Conservation (phyloP, 495 filamentous ascomycete species). For the Cercophora scortea region DNA sequence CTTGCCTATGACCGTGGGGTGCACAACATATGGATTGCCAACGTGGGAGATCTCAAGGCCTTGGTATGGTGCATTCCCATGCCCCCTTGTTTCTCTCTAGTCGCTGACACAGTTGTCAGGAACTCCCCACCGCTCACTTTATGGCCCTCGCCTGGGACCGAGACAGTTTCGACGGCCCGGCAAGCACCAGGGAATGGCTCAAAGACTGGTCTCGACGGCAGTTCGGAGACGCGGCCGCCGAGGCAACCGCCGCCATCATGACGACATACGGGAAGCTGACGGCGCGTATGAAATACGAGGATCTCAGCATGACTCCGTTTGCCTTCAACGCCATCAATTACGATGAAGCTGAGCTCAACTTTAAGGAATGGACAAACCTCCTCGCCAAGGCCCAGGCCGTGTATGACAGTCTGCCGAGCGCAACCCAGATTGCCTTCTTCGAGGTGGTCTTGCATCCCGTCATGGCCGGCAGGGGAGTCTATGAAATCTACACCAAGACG, state of each 20-base stretch:
- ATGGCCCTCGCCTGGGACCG: constrained; percentile 55
- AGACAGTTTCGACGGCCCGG: constrained; percentile 28
- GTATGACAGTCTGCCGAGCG: constrained; percentile 32
- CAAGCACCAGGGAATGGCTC: constrained; percentile 42
- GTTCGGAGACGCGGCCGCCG: constrained; percentile 24
- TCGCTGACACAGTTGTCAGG: constrained; percentile 3
- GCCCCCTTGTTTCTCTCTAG: not conserved
- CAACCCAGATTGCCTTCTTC: constrained; percentile 45
- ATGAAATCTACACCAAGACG: constrained; percentile 26
- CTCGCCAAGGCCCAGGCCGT: constrained; percentile 38
- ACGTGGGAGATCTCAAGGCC: constrained; percentile 59
- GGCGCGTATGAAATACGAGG: constrained; percentile 54
- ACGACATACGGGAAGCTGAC: constrained; percentile 49
- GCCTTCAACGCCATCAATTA: constrained; percentile 53
- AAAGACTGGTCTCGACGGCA: constrained; percentile 33
- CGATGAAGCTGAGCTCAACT: constrained; percentile 52
- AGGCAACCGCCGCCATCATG: constrained; percentile 38
- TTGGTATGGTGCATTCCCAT: constrained; percentile 22
- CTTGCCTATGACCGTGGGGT: constrained; percentile 49
- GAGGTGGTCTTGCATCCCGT: constrained; percentile 56
- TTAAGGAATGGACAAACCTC: constrained; percentile 47
- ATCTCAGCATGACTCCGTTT: constrained; percentile 40
- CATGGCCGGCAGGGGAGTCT: constrained; percentile 38
- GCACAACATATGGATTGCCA: constrained; percentile 56
- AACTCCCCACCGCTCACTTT: constrained; percentile 51